Evolutionary conservation across 1,284 basidiomycete genomes (phyloP).

Genomic region (Ceratorhiza oryzae-sativae): DNA sequence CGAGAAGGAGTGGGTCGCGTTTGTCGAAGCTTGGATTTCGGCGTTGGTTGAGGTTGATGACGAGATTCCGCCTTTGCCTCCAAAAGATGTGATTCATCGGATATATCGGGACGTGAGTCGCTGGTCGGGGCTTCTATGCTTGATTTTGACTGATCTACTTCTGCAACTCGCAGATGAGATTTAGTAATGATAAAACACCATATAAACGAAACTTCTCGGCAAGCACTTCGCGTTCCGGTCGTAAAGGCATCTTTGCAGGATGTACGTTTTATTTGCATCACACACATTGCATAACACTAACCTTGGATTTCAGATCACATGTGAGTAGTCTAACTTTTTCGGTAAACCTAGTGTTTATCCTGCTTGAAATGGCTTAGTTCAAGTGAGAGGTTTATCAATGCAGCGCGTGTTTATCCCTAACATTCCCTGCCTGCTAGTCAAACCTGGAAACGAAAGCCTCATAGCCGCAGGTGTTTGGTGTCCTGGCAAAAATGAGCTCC

Average conservation of each 20-base stretch:
- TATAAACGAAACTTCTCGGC: constrained; percentile 85
- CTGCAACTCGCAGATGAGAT: constrained; percentile 68
- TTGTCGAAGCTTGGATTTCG: constrained; percentile 72
- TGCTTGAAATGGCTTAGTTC: constrained; percentile 33
- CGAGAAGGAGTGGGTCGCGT: constrained; percentile 88
- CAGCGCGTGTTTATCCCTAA: constrained; percentile 9
- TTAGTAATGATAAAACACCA: constrained; percentile 92
- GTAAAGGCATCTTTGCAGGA: constrained; percentile 77
- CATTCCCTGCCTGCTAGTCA: constrained; percentile 56
- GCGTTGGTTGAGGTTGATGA: constrained; percentile 73
- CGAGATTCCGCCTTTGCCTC: constrained; percentile 82
- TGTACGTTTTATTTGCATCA: constrained; percentile 60
- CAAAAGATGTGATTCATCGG: constrained; percentile 85
- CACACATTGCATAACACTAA: background rate
- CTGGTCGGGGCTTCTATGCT: background rate
- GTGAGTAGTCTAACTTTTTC: constrained; percentile 41
- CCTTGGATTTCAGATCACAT: constrained; percentile 41
- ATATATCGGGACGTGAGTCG: constrained; percentile 81
- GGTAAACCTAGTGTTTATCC: background rate
- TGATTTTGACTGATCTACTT: background rate
- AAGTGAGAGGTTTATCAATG: constrained; percentile 23
- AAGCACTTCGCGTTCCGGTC: constrained; percentile 78
- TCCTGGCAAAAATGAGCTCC: constrained; percentile 80
- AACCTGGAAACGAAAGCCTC: constrained; percentile 70
- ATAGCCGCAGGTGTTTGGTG: constrained; percentile 86